A percentile compares a stretch with the other conserved stretches of the same genome.
Conservation (phyloP, 1,284 basidiomycete species). For the Megacollybia platyphylla region DNA sequence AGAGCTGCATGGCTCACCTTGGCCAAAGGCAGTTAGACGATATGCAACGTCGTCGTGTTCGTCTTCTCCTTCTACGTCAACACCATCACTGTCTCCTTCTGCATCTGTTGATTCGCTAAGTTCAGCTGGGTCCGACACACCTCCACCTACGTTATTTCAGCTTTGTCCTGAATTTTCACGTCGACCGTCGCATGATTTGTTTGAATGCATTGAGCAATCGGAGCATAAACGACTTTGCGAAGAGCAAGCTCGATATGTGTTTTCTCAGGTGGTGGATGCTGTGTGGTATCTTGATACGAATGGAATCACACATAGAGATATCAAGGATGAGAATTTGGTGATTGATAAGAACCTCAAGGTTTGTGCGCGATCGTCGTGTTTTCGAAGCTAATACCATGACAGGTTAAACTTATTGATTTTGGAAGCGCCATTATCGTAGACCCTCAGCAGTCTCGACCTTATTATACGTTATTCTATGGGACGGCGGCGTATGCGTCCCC, state of each 20-base stretch:
- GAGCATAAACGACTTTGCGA: conserved; percentile 72
- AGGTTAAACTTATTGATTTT: conserved; percentile 92
- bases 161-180: conserved; percentile 45
- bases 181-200: conserved; percentile 79
- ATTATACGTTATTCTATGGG: conserved; percentile 68
- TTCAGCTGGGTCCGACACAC: conserved; percentile 9
- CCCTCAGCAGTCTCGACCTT: conserved; percentile 49
- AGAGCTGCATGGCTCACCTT: conserved; percentile 85
- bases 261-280: conserved; percentile 79
- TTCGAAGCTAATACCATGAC: conserved; percentile 7
- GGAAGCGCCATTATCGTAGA: conserved; percentile 77
- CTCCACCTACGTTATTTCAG: conserved; percentile 11
- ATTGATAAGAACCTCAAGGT: conserved; percentile 68
- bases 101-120: conserved; percentile 31
- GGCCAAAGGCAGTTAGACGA: conserved; percentile 32
- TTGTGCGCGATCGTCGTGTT: conserved; percentile 6
- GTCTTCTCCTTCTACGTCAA: conserved; percentile 24
- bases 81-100: conserved; percentile 46
- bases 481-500: conserved; percentile 72
- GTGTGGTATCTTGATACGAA: conserved; percentile 66
- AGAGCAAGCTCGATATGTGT: conserved; percentile 68
- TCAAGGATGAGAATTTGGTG: conserved; percentile 91
- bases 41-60: conserved; percentile 6
- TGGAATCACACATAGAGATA: conserved; percentile 82
- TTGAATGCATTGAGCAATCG: conserved; percentile 87